Evolutionary conservation across 768 basidiomycete species (phyloP).

Genomic region (Psilocybe cyanescens): DNA sequence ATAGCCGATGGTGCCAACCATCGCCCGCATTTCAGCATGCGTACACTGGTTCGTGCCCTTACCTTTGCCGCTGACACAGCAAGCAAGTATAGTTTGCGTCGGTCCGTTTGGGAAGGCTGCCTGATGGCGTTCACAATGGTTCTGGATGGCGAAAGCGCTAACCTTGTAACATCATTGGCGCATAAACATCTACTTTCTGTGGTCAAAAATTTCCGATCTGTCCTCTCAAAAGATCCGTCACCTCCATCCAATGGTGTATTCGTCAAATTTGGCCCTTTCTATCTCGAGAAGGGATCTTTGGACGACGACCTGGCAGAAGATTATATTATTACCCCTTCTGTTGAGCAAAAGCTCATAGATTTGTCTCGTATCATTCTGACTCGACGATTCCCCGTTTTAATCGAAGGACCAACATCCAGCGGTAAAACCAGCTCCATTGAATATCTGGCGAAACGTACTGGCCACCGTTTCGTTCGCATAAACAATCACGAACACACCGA

Average conservation of each 20-base stretch:
- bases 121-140: slow-evolving; percentile 99
- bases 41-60: slow-evolving; percentile 89
- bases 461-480: slow-evolving; percentile 95
- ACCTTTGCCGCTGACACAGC: slow-evolving; percentile 89
- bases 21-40: slow-evolving; percentile 95
- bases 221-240: slow-evolving; percentile 72
- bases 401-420: slow-evolving; percentile 97
- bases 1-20: slow-evolving; percentile 95
- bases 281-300: slow-evolving; percentile 78
- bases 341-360: slow-evolving; percentile 91
- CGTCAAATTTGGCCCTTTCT: slow-evolving; percentile 91
- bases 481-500: slow-evolving; percentile 99
- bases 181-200: slow-evolving; percentile 79
- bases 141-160: slow-evolving; percentile 73
- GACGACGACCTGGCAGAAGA: slow-evolving; percentile 68
- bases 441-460: slow-evolving; percentile 90
- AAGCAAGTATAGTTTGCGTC: slow-evolving; percentile 73
- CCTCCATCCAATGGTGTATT: slow-evolving; percentile 56
- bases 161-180: slow-evolving; percentile 67
- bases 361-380: slow-evolving; percentile 92
- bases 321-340: slow-evolving; percentile 95
- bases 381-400: slow-evolving; percentile 89
- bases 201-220: slow-evolving; percentile 78
- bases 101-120: slow-evolving; percentile 95
- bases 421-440: slow-evolving; percentile 98